These are phyloP conservation scores for Fraxinus latifolia DNA, from an alignment of 305 asterid genomes.

Conservation along the genomic window DNA sequence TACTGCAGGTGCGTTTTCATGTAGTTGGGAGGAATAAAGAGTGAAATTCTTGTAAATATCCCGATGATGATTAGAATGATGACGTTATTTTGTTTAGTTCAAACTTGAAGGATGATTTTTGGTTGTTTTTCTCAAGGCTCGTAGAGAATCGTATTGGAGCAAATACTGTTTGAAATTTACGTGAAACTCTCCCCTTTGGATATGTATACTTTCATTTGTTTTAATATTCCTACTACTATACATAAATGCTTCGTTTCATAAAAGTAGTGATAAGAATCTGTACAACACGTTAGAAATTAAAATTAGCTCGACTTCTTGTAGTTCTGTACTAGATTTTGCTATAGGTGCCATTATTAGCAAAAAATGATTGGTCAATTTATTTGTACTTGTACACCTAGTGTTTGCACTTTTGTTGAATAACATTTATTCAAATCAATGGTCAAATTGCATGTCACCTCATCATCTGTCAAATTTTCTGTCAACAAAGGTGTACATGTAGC, in stretches of 20 bases:
- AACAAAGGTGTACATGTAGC: no score
- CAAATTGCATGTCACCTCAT: no score
- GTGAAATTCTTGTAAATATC: conserved; percentile 35
- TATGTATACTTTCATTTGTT: neutral
- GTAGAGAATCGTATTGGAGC: neutral
- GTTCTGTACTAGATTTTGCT: neutral
- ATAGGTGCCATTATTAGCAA: neutral
- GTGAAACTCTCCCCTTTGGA: neutral
- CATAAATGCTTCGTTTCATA: neutral
- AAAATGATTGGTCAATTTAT: neutral
- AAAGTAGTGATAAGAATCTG: neutral
- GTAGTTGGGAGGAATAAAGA: conserved; percentile 15
- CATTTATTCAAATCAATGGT: no score
- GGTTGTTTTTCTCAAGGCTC: neutral
- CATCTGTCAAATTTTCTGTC: no score
- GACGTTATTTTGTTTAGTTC: neutral
- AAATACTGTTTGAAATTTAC: neutral
- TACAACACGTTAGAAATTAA: neutral
- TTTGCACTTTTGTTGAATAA: no score
- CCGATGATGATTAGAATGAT: conserved; percentile 5
- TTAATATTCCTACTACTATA: neutral
- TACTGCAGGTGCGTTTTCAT: neutral
- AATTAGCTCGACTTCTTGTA: neutral
- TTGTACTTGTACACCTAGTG: neutral
- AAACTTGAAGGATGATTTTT: neutral